These are phyloP conservation scores for Phaeotremella skinneri DNA, from an alignment of 768 basidiomycete genomes.

Conservation along the genomic window DNA sequence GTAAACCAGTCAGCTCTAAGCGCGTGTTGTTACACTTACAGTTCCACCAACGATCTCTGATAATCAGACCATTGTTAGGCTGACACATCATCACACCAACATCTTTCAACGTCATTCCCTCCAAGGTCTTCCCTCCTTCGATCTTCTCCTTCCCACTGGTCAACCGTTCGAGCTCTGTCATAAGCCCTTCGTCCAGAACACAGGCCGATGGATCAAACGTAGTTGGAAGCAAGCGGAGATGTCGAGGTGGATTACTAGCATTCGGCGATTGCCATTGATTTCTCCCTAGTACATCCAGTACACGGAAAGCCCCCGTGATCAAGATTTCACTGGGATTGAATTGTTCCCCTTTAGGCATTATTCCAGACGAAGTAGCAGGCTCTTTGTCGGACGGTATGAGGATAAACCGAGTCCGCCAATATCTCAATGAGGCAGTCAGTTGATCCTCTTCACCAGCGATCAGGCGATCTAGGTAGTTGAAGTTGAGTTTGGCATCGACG, in stretches of 20 bases:
- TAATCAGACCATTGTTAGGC: slow-evolving; percentile 70
- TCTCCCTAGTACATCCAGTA: slow-evolving; percentile 82
- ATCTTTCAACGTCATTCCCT: slow-evolving; percentile 69
- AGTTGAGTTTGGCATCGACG: slow-evolving; percentile 45
- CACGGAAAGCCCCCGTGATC: slow-evolving; percentile 82
- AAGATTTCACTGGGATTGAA: slow-evolving; percentile 72
- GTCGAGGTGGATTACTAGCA: slow-evolving; percentile 57
- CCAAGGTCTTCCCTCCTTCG: slow-evolving; percentile 46
- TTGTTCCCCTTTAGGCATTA: slow-evolving; percentile 62
- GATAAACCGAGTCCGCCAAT: slow-evolving; percentile 91
- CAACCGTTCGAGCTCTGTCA: slow-evolving; percentile 76
- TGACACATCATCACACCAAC: slow-evolving; percentile 45
- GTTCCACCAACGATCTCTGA: slow-evolving; percentile 85
- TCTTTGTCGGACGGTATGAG: slow-evolving; percentile 81
- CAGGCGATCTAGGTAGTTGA: slow-evolving; percentile 50
- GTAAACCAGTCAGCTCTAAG: background rate
- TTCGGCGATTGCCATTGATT: slow-evolving; percentile 73
- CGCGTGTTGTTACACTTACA: slow-evolving; percentile 41
- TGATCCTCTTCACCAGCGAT: slow-evolving; percentile 47
- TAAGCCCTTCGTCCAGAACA: slow-evolving; percentile 72
- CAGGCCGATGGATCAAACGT: slow-evolving; percentile 78
- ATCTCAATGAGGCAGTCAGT: slow-evolving; percentile 75
- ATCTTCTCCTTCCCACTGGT: slow-evolving; percentile 53
- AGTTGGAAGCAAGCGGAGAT: slow-evolving; percentile 76
- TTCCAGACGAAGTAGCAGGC: slow-evolving; percentile 51